A percentile compares a stretch with the other conserved stretches of the same genome.
Evolutionary conservation across 139 green algal species (phyloP).

Genomic region (Chlorella vulgaris): DNA sequence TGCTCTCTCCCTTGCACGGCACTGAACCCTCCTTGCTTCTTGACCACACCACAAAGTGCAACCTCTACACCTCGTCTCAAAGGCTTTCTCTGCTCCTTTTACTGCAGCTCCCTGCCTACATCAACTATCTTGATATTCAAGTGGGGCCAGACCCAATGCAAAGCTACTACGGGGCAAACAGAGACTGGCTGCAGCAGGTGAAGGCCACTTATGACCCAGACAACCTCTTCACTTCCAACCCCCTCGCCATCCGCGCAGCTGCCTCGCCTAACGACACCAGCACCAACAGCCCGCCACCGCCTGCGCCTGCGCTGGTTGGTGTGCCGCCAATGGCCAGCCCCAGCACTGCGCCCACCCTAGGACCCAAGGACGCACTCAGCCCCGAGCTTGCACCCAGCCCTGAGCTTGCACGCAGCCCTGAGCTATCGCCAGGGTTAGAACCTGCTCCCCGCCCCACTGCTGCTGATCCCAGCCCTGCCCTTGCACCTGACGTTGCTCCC

Average conservation of each 20-base stretch:
- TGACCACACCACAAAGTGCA: too few species aligned
- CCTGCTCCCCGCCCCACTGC: too few species aligned
- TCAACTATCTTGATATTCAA: constrained; percentile 16
- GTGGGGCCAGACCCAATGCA: background rate
- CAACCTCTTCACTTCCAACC: constrained; percentile 14
- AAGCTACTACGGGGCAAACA: background rate
- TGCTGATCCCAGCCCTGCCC: too few species aligned
- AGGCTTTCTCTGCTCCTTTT: too few species aligned
- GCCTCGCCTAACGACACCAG: background rate
- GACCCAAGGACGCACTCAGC: too few species aligned
- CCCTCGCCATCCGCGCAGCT: background rate
- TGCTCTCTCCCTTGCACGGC: too few species aligned
- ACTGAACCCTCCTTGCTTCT: background rate
- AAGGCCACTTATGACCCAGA: constrained; percentile 4
- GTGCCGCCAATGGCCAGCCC: too few species aligned
- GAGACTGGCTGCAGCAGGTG: constrained; percentile 3
- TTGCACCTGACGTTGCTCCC: background rate
- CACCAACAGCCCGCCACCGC: background rate
- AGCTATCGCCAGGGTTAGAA: too few species aligned
- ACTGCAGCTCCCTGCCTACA: background rate
- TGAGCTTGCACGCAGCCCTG: too few species aligned
- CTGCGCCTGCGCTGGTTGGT: background rate
- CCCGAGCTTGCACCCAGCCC: too few species aligned
- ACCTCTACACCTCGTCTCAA: too few species aligned
- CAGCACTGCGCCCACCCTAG: too few species aligned